These are phyloP conservation scores for Neofusicoccum ribis DNA, from an alignment of 2,329 filamentous ascomycete species.

Conservation along the genomic window DNA sequence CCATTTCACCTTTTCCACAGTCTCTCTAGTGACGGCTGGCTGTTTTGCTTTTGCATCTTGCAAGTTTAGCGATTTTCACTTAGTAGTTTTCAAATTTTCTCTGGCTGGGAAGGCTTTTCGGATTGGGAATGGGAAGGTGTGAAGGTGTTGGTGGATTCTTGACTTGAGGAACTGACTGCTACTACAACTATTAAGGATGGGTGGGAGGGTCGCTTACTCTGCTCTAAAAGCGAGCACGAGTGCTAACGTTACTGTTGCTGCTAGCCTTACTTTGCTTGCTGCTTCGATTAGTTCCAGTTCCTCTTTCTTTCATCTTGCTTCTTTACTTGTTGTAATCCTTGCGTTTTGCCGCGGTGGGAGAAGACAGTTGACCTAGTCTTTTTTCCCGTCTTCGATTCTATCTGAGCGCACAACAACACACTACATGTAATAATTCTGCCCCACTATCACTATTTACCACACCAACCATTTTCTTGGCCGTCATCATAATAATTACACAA, in stretches of 20 bases:
- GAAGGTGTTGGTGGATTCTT: conserved; percentile 15
- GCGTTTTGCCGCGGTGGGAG: background rate
- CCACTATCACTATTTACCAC: background rate
- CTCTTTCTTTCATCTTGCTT: conserved; percentile 28
- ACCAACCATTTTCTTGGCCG: background rate
- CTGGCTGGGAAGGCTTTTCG: conserved; percentile 8
- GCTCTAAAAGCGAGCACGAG: conserved; percentile 8
- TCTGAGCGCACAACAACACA: conserved; percentile 7
- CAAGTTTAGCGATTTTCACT: conserved; percentile 9
- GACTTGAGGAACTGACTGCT: conserved; percentile 11
- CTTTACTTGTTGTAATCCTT: conserved; percentile 43
- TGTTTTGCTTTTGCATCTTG: conserved; percentile 14
- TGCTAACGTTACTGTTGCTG: conserved; percentile 12
- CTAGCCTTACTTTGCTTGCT: conserved; percentile 3
- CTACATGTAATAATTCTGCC: conserved; percentile 3
- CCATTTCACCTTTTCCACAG: conserved; percentile 11
- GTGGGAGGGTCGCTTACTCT: conserved; percentile 17
- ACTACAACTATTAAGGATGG: conserved; percentile 1
- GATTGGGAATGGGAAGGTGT: conserved; percentile 1
- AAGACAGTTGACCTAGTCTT: conserved; percentile 12
- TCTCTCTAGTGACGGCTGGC: conserved; percentile 6
- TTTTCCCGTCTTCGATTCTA: conserved; percentile 8
- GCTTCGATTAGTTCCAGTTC: background rate
- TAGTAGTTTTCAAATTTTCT: conserved; percentile 1
- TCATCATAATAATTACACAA: background rate